phyloP scores from a whole-genome alignment of 371 early-diverging fungal species.

The Mortierella sp. region DNA sequence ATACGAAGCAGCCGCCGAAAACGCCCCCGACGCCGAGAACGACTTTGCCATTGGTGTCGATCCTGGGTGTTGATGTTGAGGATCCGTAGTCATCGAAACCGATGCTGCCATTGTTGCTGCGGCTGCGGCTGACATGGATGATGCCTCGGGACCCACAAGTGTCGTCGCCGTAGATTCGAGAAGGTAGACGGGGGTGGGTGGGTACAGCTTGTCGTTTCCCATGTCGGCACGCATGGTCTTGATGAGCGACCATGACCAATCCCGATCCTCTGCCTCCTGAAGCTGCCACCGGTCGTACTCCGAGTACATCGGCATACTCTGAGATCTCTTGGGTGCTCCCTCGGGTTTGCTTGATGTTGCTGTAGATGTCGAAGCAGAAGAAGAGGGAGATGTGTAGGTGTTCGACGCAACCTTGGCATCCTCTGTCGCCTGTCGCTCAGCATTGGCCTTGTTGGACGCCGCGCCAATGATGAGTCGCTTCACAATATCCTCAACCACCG shows the following conservation, averaged over 20 bases:
- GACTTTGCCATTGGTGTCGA: conserved; percentile 35
- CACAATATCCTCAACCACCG: conserved; percentile 79
- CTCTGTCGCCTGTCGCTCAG: conserved; percentile 34
- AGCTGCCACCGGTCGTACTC: conserved; percentile 50
- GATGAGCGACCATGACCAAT: conserved; percentile 88
- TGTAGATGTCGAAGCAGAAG: conserved; percentile 2
- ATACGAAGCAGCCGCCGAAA: conserved; percentile 44
- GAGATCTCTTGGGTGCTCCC: conserved; percentile 26
- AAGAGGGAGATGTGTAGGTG: conserved; percentile 14
- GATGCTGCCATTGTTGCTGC: conserved; percentile 17
- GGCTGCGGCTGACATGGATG: conserved; percentile 5
- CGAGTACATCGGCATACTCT: conserved; percentile 51
- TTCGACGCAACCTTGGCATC: conserved; percentile 27
- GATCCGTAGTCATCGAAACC: conserved; percentile 15
- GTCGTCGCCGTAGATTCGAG: conserved; percentile 65
- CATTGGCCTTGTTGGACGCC: conserved; percentile 48
- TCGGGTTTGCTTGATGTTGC: conserved; percentile 20
- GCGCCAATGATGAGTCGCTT: conserved; percentile 67
- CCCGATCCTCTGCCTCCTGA: conserved; percentile 64
- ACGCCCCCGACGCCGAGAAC: conserved; percentile 31
- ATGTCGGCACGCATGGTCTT: conserved; percentile 86
- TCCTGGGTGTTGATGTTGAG: conserved; percentile 12
- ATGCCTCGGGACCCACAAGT: conserved; percentile 40
- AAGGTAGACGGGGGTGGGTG: conserved; percentile 79
- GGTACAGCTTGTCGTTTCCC: conserved; percentile 84